A percentile compares a stretch with the other conserved stretches of the same genome.
These are phyloP conservation scores for Cladobotryum mycophilum DNA, from an alignment of 2,329 filamentous ascomycete genomes.

Conservation along the genomic window DNA sequence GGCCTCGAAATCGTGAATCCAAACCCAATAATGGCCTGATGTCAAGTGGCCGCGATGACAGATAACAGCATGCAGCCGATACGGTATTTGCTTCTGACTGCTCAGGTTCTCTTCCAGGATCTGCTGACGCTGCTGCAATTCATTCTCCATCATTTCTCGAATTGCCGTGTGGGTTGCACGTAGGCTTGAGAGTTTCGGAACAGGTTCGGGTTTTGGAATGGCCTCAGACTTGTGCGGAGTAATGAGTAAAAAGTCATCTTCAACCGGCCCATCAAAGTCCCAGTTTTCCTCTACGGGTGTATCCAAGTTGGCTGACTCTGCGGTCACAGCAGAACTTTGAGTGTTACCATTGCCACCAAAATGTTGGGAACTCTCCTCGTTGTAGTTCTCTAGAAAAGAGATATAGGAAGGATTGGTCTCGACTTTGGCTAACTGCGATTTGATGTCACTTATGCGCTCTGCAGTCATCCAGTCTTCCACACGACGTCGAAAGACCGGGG, in stretches of 20 bases:
- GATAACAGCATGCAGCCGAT: constrained; percentile 85
- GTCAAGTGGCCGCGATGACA: constrained; percentile 72
- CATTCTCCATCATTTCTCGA: constrained; percentile 40
- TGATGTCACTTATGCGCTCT: constrained; percentile 51
- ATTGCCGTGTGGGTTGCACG: constrained; percentile 22
- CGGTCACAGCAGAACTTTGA: neutral
- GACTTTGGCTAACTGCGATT: constrained; percentile 29
- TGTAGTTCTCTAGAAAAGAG: constrained; percentile 23
- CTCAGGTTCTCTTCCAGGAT: constrained; percentile 28
- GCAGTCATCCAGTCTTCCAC: constrained; percentile 71
- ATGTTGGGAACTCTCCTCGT: constrained; percentile 7
- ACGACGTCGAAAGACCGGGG: constrained; percentile 57
- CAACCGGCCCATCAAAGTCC: constrained; percentile 34
- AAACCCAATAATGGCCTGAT: constrained; percentile 93
- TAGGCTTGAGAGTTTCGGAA: constrained; percentile 13
- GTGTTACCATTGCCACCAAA: constrained; percentile 3
- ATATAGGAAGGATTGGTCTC: constrained; percentile 22
- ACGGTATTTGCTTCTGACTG: constrained; percentile 59
- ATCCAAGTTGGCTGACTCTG: constrained; percentile 2
- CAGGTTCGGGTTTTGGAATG: neutral
- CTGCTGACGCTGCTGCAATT: constrained; percentile 28
- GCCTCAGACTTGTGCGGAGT: constrained; percentile 11
- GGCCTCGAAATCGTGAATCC: constrained; percentile 82
- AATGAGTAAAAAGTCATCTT: constrained; percentile 30
- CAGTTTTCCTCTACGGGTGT: constrained; percentile 23